Evolutionary conservation across 257 asterid genomes (phyloP).

Genomic region (Capsicum pubescens): DNA sequence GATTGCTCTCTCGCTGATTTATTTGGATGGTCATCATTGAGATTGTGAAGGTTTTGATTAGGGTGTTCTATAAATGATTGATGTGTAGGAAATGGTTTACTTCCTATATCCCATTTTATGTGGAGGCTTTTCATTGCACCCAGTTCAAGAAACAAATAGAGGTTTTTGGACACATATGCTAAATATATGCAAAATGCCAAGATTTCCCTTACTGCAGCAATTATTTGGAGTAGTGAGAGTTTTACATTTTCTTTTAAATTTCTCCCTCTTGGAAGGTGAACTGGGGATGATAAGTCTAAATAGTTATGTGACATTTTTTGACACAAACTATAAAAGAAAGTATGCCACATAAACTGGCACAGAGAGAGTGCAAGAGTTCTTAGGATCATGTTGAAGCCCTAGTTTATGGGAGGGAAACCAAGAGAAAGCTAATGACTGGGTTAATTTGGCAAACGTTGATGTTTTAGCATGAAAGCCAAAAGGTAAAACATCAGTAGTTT

Average conservation of each 20-base stretch:
- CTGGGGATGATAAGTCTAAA: not conserved
- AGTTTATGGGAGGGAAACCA: not conserved
- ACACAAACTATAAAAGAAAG: not conserved
- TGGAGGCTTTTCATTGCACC: not conserved
- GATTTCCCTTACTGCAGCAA: not conserved
- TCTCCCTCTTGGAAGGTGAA: not conserved
- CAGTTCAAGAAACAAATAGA: not conserved
- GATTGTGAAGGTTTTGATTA: not conserved
- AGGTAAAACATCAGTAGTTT: not conserved
- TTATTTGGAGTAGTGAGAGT: not conserved
- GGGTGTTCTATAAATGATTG: not conserved
- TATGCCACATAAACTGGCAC: not conserved
- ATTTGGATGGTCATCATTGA: not conserved
- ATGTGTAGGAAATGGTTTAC: constrained; percentile 12
- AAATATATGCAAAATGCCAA: not conserved
- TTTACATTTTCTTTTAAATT: not conserved
- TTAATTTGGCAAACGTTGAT: constrained; percentile 7
- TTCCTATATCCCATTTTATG: not conserved
- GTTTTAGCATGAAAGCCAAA: constrained; percentile 6
- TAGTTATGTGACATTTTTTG: not conserved
- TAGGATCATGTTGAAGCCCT: constrained; percentile 14
- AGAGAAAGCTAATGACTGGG: not conserved
- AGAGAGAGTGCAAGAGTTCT: not conserved
- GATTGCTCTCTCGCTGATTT: not conserved
- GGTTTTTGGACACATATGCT: constrained; percentile 7